Percentiles rank a stretch among this genome's conserved stretches.
Conservation (phyloP, 2,329 filamentous ascomycete species). For the Claviceps humidiphila region DNA sequence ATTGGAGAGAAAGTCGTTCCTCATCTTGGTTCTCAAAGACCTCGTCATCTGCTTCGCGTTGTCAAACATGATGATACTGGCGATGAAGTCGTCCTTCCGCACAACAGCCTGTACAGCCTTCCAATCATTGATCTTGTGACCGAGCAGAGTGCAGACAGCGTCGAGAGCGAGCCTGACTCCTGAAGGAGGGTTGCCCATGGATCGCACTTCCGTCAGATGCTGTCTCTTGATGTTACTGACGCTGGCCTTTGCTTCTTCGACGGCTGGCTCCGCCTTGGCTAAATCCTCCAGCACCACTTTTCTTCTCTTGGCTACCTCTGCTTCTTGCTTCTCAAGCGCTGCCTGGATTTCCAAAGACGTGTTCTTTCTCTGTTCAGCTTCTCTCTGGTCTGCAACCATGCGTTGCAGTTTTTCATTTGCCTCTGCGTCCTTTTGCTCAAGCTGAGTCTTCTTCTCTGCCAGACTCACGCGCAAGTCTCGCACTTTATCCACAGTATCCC, state of each 20-base stretch:
- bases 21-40: constrained; percentile 71
- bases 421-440: constrained; percentile 87
- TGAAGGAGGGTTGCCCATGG: constrained; percentile 84
- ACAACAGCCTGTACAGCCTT: constrained; percentile 81
- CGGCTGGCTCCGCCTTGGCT: constrained; percentile 82
- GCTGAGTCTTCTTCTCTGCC: constrained; percentile 83
- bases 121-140: constrained; percentile 83
- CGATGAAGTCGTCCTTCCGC: constrained; percentile 90
- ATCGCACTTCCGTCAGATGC: constrained; percentile 92
- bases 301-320: constrained; percentile 68
- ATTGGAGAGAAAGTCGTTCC: constrained; percentile 79
- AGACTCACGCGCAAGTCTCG: constrained; percentile 81
- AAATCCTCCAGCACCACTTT: constrained; percentile 80
- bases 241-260: constrained; percentile 83
- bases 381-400: constrained; percentile 91
- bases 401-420: constrained; percentile 94
- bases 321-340: constrained; percentile 77
- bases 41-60: constrained; percentile 93
- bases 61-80: constrained; percentile 93
- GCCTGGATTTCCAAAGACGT: constrained; percentile 81
- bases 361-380: constrained; percentile 83
- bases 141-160: constrained; percentile 89
- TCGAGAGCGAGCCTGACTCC: constrained; percentile 88
- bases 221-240: constrained; percentile 98
- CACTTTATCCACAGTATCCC: constrained; percentile 95